Percentiles rank a stretch among this genome's conserved stretches.
Conservation (phyloP, 116 monocot species). For the Zostera marina region DNA sequence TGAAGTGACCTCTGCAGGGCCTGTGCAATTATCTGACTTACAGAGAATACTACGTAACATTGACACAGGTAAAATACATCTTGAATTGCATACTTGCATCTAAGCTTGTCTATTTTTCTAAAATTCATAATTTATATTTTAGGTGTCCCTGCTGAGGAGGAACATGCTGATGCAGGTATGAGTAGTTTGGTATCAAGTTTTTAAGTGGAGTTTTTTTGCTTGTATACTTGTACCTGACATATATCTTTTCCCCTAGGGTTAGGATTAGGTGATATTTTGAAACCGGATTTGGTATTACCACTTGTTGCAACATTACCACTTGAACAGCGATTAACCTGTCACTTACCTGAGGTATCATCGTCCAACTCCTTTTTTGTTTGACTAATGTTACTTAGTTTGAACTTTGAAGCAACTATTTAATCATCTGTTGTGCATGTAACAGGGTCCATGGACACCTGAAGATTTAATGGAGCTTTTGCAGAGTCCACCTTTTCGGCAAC, state of each 20-base stretch:
- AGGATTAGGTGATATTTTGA: constrained; percentile 84
- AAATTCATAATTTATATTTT: background rate
- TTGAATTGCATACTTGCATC: background rate
- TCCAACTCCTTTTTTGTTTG: background rate
- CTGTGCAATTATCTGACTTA: constrained; percentile 73
- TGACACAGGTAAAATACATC: constrained; percentile 33
- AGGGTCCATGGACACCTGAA: constrained; percentile 62
- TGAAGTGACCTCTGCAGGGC: constrained; percentile 77
- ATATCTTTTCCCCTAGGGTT: constrained; percentile 25
- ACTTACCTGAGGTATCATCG: constrained; percentile 61
- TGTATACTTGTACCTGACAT: background rate
- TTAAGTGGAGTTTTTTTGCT: too few species aligned
- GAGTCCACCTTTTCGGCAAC: constrained; percentile 90
- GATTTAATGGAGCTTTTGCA: constrained; percentile 67
- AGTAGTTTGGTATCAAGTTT: background rate
- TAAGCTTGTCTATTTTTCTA: background rate
- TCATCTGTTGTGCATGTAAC: background rate
- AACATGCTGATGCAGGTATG: constrained; percentile 40
- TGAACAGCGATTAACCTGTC: constrained; percentile 43
- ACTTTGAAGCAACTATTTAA: background rate
- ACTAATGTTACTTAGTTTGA: background rate
- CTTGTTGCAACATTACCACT: constrained; percentile 56
- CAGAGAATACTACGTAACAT: constrained; percentile 80
- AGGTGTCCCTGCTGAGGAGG: constrained; percentile 44
- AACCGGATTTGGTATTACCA: constrained; percentile 74